Evolutionary conservation across 495 filamentous ascomycete genomes (phyloP), one percentile per base, ranked within the genome.

Genomic region (Aspergillus panamensis): DNA sequence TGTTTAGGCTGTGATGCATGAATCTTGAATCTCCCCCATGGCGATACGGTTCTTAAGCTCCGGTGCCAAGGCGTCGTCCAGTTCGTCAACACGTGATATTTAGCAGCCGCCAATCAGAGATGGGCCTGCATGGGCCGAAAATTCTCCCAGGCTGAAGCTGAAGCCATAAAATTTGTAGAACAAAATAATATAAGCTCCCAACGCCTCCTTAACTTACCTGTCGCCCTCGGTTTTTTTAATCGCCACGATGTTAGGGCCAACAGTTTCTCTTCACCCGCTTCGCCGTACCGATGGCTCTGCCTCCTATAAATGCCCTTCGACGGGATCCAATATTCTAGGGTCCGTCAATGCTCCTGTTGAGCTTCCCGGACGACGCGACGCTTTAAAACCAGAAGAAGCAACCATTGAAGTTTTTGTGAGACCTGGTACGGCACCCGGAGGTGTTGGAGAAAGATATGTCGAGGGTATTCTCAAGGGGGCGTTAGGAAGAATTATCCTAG

Each of bases 341-440:
- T 85, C 90, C 12, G 91, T 95, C 59, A 96, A 93, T 69, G 94
- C 90, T 0, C 94, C 94, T n/a, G 80, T 97, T 62, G 93, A 97
- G 72, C 90, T 92, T 17, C 74, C 74, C 21, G 85, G 83, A 60
- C 85, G 91, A 62, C 82, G 89, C 61, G 93, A 96, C 65, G 73
- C 74, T 25, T 87, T 96, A 62, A 83, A 90, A 53, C 87, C 94
- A 14, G 90, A 95, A 72, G 91, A 96, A 74, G 90, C 94, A 21
- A 85, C 85, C 50, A 76, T 98, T 53, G 94, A 97, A 69, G 89
- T 97, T 31, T 86, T 91, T 68, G 84, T 98, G 62, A 86, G 93
- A 68, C 92, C 92, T 32, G 86, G 87, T 40, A 76, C 73, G 8
- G 68, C 69, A 9, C 70, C 71, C 1, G 82, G 81, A 58, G 91